A percentile compares a stretch with the other conserved stretches of the same genome.
phyloP scores from a whole-genome alignment of 2,329 filamentous ascomycete species.

The Scedosporium apiospermum region DNA sequence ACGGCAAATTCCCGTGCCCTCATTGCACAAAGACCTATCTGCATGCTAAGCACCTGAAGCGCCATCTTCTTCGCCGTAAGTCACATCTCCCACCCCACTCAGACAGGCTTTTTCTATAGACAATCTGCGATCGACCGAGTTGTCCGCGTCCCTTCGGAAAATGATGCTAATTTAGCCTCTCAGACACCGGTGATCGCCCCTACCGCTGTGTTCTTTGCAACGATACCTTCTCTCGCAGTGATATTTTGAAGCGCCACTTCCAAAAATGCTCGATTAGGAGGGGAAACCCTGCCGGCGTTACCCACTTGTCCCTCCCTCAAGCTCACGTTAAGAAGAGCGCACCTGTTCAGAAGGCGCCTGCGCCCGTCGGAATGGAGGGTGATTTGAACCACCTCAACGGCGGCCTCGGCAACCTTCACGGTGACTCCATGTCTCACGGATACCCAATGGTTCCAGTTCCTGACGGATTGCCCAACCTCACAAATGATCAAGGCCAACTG shows the following conservation, averaged over 20 bases:
- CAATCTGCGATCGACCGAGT: background rate
- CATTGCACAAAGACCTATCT: slow-evolving; percentile 98
- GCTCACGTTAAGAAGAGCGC: slow-evolving; percentile 72
- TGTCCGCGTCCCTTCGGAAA: slow-evolving; percentile 8
- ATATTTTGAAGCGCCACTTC: slow-evolving; percentile 97
- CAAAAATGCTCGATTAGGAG: slow-evolving; percentile 97
- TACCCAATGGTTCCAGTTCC: slow-evolving; percentile 41
- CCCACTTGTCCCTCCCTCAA: slow-evolving; percentile 87
- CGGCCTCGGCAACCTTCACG: slow-evolving; percentile 47
- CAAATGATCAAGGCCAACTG: slow-evolving; percentile 51
- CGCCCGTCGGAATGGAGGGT: slow-evolving; percentile 41
- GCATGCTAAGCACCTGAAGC: slow-evolving; percentile 94
- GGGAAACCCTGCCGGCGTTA: slow-evolving; percentile 90
- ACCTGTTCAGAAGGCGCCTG: slow-evolving; percentile 43
- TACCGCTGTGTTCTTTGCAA: slow-evolving; percentile 98
- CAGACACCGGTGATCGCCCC: slow-evolving; percentile 93
- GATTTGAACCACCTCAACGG: slow-evolving; percentile 51
- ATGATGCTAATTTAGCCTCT: slow-evolving; percentile 16
- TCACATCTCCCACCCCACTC: slow-evolving; percentile 19
- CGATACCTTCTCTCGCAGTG: slow-evolving; percentile 94
- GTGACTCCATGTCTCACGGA: slow-evolving; percentile 45
- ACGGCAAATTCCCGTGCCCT: slow-evolving; percentile 96
- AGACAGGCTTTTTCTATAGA: background rate
- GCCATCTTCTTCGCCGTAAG: slow-evolving; percentile 92
- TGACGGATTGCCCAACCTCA: slow-evolving; percentile 51